These are phyloP conservation scores for Trichomonas vaginalis DNA, from an alignment of 208 protist genomes.

Conservation along the genomic window DNA sequence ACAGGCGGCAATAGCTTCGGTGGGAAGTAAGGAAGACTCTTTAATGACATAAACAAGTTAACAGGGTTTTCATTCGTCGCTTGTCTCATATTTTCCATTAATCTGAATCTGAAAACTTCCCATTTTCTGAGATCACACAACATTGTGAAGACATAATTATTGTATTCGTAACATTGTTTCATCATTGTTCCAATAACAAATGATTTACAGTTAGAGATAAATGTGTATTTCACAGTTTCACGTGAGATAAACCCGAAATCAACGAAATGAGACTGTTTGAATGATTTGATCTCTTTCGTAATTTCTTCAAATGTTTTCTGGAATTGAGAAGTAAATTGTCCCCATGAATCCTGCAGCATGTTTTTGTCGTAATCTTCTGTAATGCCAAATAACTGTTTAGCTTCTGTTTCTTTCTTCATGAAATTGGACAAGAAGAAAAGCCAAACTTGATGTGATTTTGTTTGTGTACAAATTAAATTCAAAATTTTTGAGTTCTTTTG, in stretches of 20 bases:
- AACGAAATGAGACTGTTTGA: neutral
- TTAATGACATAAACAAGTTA: neutral
- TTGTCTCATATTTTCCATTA: neutral
- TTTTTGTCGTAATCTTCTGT: neutral
- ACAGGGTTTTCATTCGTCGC: neutral
- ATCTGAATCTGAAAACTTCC: neutral
- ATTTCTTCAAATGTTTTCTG: neutral
- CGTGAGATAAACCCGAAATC: neutral
- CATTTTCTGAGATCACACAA: neutral
- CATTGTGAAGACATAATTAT: neutral
- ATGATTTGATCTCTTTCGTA: neutral
- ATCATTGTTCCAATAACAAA: neutral
- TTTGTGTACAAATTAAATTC: neutral
- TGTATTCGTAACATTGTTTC: neutral
- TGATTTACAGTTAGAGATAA: neutral
- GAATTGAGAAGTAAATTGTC: neutral
- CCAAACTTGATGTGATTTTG: neutral
- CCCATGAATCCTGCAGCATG: neutral
- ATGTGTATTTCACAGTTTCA: neutral
- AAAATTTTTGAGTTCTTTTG: neutral
- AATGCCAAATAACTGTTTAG: neutral
- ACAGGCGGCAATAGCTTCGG: neutral
- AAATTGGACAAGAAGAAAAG: neutral
- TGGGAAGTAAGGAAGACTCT: neutral
- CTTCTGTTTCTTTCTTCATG: neutral